phyloP scores from a whole-genome alignment of 2,329 filamentous ascomycete species.

The Penicillium sp. region DNA sequence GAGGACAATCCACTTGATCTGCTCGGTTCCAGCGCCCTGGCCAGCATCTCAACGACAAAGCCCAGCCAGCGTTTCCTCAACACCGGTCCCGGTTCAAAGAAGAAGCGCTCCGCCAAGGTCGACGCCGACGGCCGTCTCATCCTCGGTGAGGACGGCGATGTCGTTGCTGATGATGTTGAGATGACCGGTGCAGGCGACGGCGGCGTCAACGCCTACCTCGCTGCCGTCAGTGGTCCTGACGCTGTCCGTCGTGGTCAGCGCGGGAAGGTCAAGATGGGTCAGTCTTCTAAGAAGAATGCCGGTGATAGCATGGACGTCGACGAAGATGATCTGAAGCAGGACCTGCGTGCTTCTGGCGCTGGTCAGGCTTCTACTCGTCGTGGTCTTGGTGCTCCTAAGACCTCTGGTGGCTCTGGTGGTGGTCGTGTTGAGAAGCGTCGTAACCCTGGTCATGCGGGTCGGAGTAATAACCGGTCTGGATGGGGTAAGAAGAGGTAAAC shows the following conservation, averaged over 20 bases:
- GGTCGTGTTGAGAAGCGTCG: slow-evolving; percentile 29
- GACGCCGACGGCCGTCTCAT: slow-evolving; percentile 46
- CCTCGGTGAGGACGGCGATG: slow-evolving; percentile 34
- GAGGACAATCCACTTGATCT: slow-evolving; percentile 94
- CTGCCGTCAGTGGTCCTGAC: slow-evolving; percentile 58
- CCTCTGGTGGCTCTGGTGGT: slow-evolving; percentile 22
- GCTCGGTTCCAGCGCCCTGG: slow-evolving; percentile 80
- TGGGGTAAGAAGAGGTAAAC: slow-evolving; percentile 13
- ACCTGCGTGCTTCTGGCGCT: slow-evolving; percentile 18
- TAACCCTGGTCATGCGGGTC: slow-evolving; percentile 19
- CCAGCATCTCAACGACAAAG: slow-evolving; percentile 88
- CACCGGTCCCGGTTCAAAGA: slow-evolving; percentile 37
- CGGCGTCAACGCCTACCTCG: slow-evolving; percentile 58
- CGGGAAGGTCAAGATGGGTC: slow-evolving; percentile 58
- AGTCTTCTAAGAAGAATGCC: slow-evolving; percentile 37
- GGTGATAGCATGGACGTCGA: slow-evolving; percentile 46
- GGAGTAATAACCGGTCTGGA: slow-evolving; percentile 7
- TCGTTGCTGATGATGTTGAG: slow-evolving; percentile 34
- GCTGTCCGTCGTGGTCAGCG: slow-evolving; percentile 56
- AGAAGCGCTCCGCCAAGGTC: slow-evolving; percentile 42
- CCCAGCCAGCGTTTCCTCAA: slow-evolving; percentile 53
- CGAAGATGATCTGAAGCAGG: slow-evolving; percentile 30
- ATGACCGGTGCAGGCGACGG: slow-evolving; percentile 31
- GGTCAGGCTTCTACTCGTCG: slow-evolving; percentile 18
- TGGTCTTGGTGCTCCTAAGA: slow-evolving; percentile 28